phyloP scores from a whole-genome alignment of 768 basidiomycete genomes.

The Flagelloscypha sp. region DNA sequence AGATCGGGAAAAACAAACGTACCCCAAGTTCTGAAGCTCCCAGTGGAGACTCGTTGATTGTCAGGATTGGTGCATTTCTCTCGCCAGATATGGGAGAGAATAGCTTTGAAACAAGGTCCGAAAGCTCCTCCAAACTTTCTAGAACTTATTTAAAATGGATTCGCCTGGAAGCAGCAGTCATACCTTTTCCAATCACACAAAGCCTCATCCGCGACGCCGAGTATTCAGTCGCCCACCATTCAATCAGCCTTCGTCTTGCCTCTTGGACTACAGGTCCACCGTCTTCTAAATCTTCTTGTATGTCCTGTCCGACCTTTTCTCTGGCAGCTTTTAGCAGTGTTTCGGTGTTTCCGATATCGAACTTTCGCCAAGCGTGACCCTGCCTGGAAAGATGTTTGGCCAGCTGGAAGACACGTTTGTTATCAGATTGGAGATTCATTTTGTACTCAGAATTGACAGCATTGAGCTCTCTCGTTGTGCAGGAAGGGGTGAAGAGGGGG shows the following conservation, averaged over 20 bases:
- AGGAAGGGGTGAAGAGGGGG: conserved; percentile 37
- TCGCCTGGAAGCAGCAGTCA: conserved; percentile 2
- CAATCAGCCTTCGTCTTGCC: conserved; percentile 13
- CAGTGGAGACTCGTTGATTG: conserved; percentile 10
- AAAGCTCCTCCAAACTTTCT: conserved; percentile 44
- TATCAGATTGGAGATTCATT: conserved; percentile 39
- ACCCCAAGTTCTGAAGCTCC: conserved; percentile 14
- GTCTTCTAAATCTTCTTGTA: too few relatives aligned
- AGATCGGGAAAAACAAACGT: conserved; percentile 17
- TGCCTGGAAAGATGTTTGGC: conserved; percentile 28
- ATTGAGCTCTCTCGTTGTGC: conserved; percentile 40
- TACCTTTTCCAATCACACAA: conserved; percentile 48
- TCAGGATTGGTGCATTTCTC: conserved; percentile 5
- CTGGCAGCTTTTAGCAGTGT: conserved; percentile 10
- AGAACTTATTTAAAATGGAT: conserved; percentile 9
- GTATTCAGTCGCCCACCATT: conserved; percentile 33
- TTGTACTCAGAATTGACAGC: conserved; percentile 52
- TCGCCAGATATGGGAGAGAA: conserved; percentile 37
- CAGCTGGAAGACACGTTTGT: conserved; percentile 39
- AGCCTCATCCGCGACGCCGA: conserved; percentile 46
- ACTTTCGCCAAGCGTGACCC: conserved; percentile 30
- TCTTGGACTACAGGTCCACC: conserved; percentile 25
- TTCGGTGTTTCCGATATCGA: conserved; percentile 32
- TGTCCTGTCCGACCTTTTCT: too few relatives aligned
- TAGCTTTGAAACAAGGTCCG: conserved; percentile 31